phyloP scores from a whole-genome alignment of 2,329 filamentous ascomycete species.

The Clarireedia homoeocarpa region DNA sequence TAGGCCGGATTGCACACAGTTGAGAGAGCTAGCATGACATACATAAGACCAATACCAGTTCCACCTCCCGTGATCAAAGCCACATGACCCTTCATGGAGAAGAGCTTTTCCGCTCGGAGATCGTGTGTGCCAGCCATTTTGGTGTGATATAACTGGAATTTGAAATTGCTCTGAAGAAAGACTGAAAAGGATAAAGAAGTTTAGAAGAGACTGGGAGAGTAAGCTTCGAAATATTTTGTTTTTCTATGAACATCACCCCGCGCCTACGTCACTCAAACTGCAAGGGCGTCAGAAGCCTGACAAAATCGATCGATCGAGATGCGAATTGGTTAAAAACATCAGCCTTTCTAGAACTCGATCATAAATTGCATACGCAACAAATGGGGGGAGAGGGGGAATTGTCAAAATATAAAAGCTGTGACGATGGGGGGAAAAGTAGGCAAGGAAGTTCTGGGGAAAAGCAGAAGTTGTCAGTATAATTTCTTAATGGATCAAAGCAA shows the following conservation, averaged over 20 bases:
- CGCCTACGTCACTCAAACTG: neutral
- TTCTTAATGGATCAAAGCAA: too few species aligned
- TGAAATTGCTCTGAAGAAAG: neutral
- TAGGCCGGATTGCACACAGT: constrained; percentile 22
- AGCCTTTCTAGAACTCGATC: neutral
- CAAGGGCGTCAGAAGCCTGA: neutral
- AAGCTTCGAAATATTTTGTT: too few species aligned
- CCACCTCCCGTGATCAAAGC: constrained; percentile 43
- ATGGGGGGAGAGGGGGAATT: too few species aligned
- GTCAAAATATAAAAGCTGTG: too few species aligned
- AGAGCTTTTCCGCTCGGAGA: constrained; percentile 38
- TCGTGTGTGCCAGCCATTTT: constrained; percentile 20
- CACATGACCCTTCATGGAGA: constrained; percentile 36
- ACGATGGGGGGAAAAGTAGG: too few species aligned
- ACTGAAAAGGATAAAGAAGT: neutral
- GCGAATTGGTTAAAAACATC: neutral
- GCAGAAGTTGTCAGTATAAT: too few species aligned
- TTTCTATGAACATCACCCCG: too few species aligned
- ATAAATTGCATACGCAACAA: too few species aligned
- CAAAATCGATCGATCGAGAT: neutral
- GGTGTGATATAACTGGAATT: neutral
- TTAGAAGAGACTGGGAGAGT: too few species aligned
- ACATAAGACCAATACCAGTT: constrained; percentile 31
- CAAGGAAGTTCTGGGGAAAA: too few species aligned
- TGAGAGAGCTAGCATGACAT: constrained; percentile 31